Percentiles rank a stretch among this genome's conserved stretches.
Conservation (phyloP, 306 rosid species). For the Hylodesmum podocarpum region DNA sequence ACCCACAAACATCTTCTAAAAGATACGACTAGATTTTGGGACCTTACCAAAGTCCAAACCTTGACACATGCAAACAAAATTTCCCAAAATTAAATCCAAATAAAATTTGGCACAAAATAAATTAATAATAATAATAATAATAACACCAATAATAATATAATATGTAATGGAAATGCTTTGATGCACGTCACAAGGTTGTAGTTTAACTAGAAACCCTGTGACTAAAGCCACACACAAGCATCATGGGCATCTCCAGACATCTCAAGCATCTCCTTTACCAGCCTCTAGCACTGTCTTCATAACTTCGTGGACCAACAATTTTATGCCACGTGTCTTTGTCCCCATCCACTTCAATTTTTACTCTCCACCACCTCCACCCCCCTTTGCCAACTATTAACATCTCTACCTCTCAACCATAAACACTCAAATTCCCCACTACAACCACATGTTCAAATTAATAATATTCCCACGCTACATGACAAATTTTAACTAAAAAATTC, state of each 20-base stretch:
- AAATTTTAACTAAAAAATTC: neutral
- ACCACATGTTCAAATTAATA: conserved; percentile 52
- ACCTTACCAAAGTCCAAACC: conserved; percentile 18
- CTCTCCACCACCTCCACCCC: neutral
- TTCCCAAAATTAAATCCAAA: neutral
- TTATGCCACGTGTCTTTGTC: conserved; percentile 21
- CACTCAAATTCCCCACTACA: conserved; percentile 14
- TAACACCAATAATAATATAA: neutral
- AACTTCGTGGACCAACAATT: conserved; percentile 44
- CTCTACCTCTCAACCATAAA: conserved; percentile 33
- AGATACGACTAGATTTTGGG: conserved; percentile 32
- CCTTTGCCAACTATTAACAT: conserved; percentile 30
- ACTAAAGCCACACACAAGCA: conserved; percentile 37
- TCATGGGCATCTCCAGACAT: conserved; percentile 21
- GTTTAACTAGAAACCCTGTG: conserved; percentile 22
- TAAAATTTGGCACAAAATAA: neutral
- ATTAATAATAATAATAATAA: too few species aligned
- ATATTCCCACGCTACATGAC: conserved; percentile 19
- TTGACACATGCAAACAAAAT: conserved; percentile 28
- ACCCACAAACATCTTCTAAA: conserved; percentile 25
- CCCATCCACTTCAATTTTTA: conserved; percentile 20
- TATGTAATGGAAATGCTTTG: conserved; percentile 26
- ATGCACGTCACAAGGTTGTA: conserved; percentile 40
- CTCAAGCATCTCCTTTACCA: conserved; percentile 1
- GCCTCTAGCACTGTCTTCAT: neutral